Percentiles rank a stretch among this genome's conserved stretches.
These are phyloP conservation scores for Avicennia marina DNA, from an alignment of 257 asterid genomes.

Conservation along the genomic window DNA sequence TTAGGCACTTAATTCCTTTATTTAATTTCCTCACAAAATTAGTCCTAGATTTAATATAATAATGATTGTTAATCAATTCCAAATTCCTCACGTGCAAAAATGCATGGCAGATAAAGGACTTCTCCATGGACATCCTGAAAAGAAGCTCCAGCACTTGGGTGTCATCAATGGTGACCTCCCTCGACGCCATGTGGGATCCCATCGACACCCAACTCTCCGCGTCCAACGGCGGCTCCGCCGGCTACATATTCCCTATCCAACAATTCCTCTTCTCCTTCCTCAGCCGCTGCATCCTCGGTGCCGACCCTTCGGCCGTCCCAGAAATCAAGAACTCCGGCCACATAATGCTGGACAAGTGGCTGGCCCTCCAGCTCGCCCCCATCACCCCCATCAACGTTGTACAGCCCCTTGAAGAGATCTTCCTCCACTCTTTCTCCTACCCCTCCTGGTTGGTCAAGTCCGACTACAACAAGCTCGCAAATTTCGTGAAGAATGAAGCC, in stretches of 20 bases:
- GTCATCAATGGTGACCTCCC: conserved; percentile 46
- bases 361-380: conserved; percentile 71
- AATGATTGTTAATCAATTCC: not conserved
- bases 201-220: conserved; percentile 48
- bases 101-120: conserved; percentile 52
- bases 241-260: conserved; percentile 38
- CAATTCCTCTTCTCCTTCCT: conserved; percentile 79
- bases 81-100: not conserved
- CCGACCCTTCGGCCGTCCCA: conserved; percentile 47
- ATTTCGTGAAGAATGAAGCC: conserved; percentile 47
- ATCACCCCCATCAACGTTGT: conserved; percentile 34
- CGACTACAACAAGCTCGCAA: conserved; percentile 53
- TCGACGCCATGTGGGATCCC: conserved; percentile 49
- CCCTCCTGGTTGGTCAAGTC: conserved; percentile 63
- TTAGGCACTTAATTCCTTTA: too few species aligned
- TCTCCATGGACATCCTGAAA: conserved; percentile 51
- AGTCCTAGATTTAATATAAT: not conserved
- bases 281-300: conserved; percentile 50
- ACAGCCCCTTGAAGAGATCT: conserved; percentile 75
- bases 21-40: not conserved
- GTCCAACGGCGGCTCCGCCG: conserved; percentile 20
- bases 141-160: conserved; percentile 74
- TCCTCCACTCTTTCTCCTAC: conserved; percentile 75
- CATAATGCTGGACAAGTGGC: conserved; percentile 61
- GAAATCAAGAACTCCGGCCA: conserved; percentile 50